These are phyloP conservation scores for Saccharomycopsis vini DNA, from an alignment of 805 yeast genomes.

Conservation along the genomic window DNA sequence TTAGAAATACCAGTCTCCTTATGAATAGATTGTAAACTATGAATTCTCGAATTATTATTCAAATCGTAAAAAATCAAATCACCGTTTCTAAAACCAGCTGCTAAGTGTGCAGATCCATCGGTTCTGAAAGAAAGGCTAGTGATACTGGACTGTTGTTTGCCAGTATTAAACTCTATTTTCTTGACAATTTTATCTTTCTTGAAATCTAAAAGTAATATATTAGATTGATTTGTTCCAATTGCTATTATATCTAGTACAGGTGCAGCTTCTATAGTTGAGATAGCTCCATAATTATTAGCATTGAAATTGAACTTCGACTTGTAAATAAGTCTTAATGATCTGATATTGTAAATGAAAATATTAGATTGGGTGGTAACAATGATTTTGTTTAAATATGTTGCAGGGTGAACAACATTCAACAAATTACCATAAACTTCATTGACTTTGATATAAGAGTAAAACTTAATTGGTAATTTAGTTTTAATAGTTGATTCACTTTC, in stretches of 20 bases:
- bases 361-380: conserved; percentile 68
- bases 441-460: conserved; percentile 53
- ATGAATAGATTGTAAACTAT: conserved; percentile 65
- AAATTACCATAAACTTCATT: conserved; percentile 63
- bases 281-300: conserved; percentile 36
- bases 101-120: conserved; percentile 79
- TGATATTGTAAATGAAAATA: conserved; percentile 58
- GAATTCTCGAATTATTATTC: conserved; percentile 62
- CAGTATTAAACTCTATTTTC: conserved; percentile 33
- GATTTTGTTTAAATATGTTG: conserved; percentile 86
- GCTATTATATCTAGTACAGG: conserved; percentile 85
- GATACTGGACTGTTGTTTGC: conserved; percentile 24
- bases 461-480: conserved; percentile 46
- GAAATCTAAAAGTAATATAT: conserved; percentile 55
- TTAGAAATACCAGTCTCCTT: conserved; percentile 64
- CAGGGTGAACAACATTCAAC: conserved; percentile 66
- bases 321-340: conserved; percentile 65
- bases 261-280: conserved; percentile 68
- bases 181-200: conserved; percentile 52
- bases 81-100: conserved; percentile 70
- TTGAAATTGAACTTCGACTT: conserved; percentile 32
- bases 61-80: conserved; percentile 82
- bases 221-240: conserved; percentile 64
- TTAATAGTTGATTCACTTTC: conserved; percentile 21
- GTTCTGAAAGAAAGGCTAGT: conserved; percentile 77